Evolutionary conservation across 139 green algal genomes (phyloP), one percentile per base, ranked within the genome.

Genomic region (Nannochloris sp.): DNA sequence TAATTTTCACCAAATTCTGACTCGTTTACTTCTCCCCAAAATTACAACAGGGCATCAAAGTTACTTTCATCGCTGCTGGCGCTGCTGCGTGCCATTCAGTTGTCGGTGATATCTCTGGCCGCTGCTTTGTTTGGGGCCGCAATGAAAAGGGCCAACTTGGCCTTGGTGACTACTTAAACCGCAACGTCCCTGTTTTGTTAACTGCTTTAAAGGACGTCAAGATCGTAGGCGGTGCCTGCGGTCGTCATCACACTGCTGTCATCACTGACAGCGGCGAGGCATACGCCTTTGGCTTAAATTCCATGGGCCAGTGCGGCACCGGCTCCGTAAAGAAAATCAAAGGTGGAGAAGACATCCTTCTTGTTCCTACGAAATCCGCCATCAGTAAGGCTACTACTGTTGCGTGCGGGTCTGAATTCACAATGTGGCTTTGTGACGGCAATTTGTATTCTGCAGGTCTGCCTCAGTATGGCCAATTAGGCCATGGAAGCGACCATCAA

Each of bases 141-240:
- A 97, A 97, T 57, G 88, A 96, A 85, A 86, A 81, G 51, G 89
- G 90, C 1, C 90, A 97, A 79, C 81, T 97, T 54, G 90, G 90
- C 2, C 81, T 92, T 35, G 90, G 90, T 1, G 90, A 97, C 67
- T 57, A 72, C 3, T 31, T 78, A 25, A 79, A 90, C 54, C 75
- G 90, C 61, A 94, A 92, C 68, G 61, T 74, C 2, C 89, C 89
- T 4, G 38, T 19, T n/a, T 8, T 29, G 23, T 29, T 44, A 13
- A 12, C n/a, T 6, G 14, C 30, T 14, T 24, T 57, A 4, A 39
- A 61, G 13, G 61, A 45, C 19, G 42, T 32, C 24, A 45, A 72
- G 51, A 51, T 77, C 3, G 60, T 79, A 24, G 54, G 25, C 1
- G 87, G 61, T 0, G 60, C 80, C 23, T 79, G 72, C 3, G 90